Base-by-base conservation (phyloP, 2,329 filamentous ascomycete species). In the Curvularia spicifera region DNA sequence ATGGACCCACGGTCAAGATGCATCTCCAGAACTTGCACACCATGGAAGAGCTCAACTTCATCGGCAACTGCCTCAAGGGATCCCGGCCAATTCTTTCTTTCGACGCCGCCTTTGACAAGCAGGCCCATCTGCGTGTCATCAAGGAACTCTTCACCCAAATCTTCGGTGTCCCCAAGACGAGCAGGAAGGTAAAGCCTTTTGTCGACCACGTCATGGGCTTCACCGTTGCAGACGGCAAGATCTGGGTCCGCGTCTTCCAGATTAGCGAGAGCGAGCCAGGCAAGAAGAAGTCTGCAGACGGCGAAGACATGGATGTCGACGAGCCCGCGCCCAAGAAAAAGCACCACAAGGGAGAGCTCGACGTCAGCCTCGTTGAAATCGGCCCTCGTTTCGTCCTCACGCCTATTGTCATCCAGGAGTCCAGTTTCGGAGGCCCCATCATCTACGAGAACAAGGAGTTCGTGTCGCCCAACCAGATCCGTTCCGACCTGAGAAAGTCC, bases 391-490 rank as follows among this genome's bases (percentile, higher is more conserved):
- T 97, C 68, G 93, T 97, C 29, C 82, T 97, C 50, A 97, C 93
- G 26, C 94, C 95, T 0, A 97, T 97, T 65, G 88, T 98, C 56
- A 97, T 98, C 66, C 88, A 96, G 69, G 95, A 99, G 76, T 93
- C 92, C 43, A 93, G 91, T 60, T 98, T 99, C 69, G 94, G 94
- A 53, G 95, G 95, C 0, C 94, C 95, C 3, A 92, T 98, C 65
- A 96, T 99, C 73, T 99, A 96, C 80, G 92, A 98, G 83, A 98
- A 98, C 82, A 95, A 92, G 83, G 90, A 97, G 77, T 99, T 97
- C 71, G 91, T 99, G 53, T 95, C 90, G 67, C 95, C 95, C 9
- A 99, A 99, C 85, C 91, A 97, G 79, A 87, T 98, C 64, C 85
- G 95, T 66, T 84, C 91, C 40, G 95, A 98, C 64, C 78, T 96